These are phyloP conservation scores for Thermomucor indicae-seudaticae DNA, from an alignment of 371 early-diverging fungal genomes.

Conservation along the genomic window DNA sequence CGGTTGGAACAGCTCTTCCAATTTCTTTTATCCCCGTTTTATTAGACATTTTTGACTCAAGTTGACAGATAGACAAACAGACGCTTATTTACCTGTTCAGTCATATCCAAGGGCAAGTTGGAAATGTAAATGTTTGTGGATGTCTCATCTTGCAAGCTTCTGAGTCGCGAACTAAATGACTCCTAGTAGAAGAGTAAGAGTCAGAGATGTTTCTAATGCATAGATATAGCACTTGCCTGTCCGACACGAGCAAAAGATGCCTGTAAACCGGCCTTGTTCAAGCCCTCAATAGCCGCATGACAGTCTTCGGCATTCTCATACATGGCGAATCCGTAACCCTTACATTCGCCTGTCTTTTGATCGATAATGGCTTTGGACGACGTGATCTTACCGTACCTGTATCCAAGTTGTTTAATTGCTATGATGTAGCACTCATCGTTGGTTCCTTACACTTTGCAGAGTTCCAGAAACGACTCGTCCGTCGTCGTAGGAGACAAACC, in stretches of 20 bases:
- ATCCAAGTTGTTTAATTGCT: background rate
- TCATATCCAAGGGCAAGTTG: conserved; percentile 69
- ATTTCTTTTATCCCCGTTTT: conserved; percentile 22
- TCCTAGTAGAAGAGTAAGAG: conserved; percentile 37
- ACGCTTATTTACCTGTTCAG: conserved; percentile 60
- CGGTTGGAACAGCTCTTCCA: conserved; percentile 64
- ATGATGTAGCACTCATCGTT: background rate
- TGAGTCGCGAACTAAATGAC: conserved; percentile 69
- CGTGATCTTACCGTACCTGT: conserved; percentile 70
- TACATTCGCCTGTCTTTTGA: conserved; percentile 73
- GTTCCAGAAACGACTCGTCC: conserved; percentile 63
- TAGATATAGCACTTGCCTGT: conserved; percentile 18
- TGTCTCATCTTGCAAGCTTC: conserved; percentile 69
- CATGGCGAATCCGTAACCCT: conserved; percentile 91
- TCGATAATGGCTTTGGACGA: conserved; percentile 86
- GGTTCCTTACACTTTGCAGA: conserved; percentile 47
- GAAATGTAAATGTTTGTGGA: conserved; percentile 84
- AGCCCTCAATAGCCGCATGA: conserved; percentile 59
- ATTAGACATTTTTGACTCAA: background rate
- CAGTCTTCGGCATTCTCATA: conserved; percentile 71
- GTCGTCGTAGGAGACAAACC: conserved; percentile 66
- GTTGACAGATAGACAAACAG: background rate
- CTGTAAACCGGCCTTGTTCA: conserved; percentile 60
- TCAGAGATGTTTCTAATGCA: background rate
- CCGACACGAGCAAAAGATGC: conserved; percentile 74